These are phyloP conservation scores for Stellera chamaejasme DNA, from an alignment of 345 rosid genomes.

Conservation along the genomic window DNA sequence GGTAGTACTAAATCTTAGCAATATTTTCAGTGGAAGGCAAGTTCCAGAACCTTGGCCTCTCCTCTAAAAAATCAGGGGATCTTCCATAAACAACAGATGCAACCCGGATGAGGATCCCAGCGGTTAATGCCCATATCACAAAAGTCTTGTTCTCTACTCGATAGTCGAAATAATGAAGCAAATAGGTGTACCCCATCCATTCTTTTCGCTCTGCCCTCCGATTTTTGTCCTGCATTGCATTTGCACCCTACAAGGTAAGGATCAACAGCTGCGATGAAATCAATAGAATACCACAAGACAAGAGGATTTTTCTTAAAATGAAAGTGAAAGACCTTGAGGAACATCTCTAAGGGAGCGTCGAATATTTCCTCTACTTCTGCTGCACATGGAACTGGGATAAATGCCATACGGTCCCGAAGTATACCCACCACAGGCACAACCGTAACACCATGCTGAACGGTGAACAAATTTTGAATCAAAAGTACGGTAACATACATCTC, in stretches of 20 bases:
- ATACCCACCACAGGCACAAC: constrained; percentile 86
- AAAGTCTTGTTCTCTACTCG: constrained; percentile 34
- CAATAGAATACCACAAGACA: not conserved
- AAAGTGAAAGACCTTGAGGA: constrained; percentile 53
- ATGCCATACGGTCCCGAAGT: constrained; percentile 40
- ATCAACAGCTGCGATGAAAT: constrained; percentile 3
- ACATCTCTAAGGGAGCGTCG: constrained; percentile 93
- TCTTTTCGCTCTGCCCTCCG: constrained; percentile 59
- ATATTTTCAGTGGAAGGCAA: no score
- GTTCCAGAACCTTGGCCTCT: constrained; percentile 39
- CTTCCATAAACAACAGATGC: constrained; percentile 60
- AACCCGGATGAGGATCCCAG: constrained; percentile 59
- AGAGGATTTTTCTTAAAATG: not conserved
- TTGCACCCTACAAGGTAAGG: not conserved
- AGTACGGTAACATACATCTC: no score
- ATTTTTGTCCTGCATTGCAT: constrained; percentile 44
- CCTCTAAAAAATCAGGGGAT: constrained; percentile 55
- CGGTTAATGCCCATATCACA: constrained; percentile 70
- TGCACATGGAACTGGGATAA: constrained; percentile 61
- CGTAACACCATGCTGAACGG: constrained; percentile 79
- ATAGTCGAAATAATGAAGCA: constrained; percentile 54
- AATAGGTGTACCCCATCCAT: constrained; percentile 55
- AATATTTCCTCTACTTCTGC: constrained; percentile 84
- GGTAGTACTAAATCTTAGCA: no score
- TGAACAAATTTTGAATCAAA: constrained; percentile 3